phyloP scores from a whole-genome alignment of 2,329 filamentous ascomycete genomes.

The Penicillium sp. region DNA sequence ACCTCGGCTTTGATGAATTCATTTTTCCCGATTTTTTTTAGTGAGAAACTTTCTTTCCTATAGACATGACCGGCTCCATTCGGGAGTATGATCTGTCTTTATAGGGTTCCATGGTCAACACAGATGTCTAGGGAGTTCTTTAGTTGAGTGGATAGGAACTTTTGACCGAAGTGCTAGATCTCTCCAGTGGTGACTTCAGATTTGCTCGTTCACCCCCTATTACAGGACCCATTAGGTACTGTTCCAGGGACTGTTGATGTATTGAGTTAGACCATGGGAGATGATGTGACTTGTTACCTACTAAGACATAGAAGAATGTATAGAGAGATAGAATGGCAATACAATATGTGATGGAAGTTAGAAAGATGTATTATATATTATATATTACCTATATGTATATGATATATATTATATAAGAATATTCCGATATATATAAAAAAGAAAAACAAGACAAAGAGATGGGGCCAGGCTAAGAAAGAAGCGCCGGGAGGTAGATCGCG shows the following conservation, averaged over 20 bases:
- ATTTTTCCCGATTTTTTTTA: neutral
- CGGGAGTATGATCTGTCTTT: neutral
- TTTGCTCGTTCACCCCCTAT: slow-evolving; percentile 10
- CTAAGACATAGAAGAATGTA: neutral
- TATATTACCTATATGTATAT: neutral
- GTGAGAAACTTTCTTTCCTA: neutral
- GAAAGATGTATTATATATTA: neutral
- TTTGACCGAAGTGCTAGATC: slow-evolving; percentile 13
- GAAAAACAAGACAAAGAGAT: slow-evolving; percentile 6
- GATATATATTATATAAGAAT: neutral
- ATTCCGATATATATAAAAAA: no score
- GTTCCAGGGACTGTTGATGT: slow-evolving; percentile 2
- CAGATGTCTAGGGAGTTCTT: slow-evolving; percentile 1
- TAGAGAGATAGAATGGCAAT: neutral
- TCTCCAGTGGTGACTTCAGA: slow-evolving; percentile 17
- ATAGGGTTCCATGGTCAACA: slow-evolving; percentile 12
- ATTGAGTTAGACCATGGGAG: slow-evolving; percentile 10
- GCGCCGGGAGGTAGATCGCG: slow-evolving; percentile 20
- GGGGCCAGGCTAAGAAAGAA: slow-evolving; percentile 27
- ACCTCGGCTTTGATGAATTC: neutral
- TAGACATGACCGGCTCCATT: slow-evolving; percentile 1
- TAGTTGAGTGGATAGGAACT: slow-evolving; percentile 19
- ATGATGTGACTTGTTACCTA: neutral
- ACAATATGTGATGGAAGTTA: neutral
- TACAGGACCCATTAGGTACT: neutral